Percentiles rank a stretch among this genome's conserved stretches.
Conservation (phyloP, 225 moss, liverwort and hornwort genomes). For the Polytrichum formosum region DNA sequence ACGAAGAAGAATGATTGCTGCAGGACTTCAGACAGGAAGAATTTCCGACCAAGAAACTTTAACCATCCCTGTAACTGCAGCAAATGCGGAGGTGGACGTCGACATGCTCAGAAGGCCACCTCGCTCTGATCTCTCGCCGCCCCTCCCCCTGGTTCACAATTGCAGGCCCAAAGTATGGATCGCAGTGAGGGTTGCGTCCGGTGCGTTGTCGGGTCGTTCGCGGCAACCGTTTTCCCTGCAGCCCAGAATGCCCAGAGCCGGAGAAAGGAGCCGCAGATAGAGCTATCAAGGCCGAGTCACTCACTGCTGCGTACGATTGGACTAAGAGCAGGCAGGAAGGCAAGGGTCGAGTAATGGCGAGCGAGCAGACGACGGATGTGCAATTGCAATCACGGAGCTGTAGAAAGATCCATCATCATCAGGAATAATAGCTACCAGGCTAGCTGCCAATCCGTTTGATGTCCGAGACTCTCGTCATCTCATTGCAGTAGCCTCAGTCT, state of each 20-base stretch:
- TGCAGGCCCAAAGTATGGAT: too few relatives aligned
- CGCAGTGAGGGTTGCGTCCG: background rate
- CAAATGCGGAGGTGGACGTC: background rate
- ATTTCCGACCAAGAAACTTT: background rate
- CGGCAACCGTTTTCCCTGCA: background rate
- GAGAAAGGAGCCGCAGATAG: background rate
- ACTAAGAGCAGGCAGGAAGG: background rate
- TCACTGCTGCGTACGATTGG: background rate
- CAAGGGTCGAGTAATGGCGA: background rate
- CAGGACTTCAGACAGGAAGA: background rate
- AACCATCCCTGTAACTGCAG: background rate
- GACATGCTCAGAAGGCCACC: background rate
- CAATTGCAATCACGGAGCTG: slow-evolving; percentile 1
- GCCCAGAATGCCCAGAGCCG: slow-evolving; percentile 1
- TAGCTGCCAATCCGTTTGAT: background rate
- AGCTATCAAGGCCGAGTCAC: background rate
- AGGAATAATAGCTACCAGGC: background rate
- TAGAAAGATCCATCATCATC: background rate
- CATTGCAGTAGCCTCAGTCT: background rate
- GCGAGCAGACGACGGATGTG: background rate
- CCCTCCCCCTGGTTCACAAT: too few relatives aligned
- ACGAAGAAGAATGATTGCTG: too few relatives aligned
- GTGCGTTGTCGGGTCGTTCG: background rate
- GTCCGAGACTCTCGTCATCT: slow-evolving; percentile 1
- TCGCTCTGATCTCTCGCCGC: background rate